phyloP scores from a whole-genome alignment of 306 rosid species.

The Hippophae gyantsensis region DNA sequence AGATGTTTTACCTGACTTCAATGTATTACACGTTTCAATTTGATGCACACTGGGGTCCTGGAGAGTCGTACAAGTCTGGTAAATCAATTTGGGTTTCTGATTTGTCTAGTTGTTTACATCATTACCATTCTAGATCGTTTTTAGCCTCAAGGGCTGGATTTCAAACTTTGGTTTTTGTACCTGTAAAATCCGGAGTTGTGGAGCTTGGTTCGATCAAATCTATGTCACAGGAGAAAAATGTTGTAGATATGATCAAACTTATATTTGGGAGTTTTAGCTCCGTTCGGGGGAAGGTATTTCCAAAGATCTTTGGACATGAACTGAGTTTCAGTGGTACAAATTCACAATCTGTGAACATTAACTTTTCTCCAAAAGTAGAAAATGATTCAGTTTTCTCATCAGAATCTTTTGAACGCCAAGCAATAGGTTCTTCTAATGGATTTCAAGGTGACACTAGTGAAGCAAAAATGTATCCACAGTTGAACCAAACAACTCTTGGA shows the following conservation, averaged over 20 bases:
- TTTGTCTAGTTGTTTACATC: slow-evolving; percentile 35
- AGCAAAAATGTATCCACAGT: slow-evolving; percentile 52
- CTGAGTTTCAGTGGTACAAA: slow-evolving; percentile 63
- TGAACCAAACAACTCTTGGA: slow-evolving; percentile 43
- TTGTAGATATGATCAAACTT: slow-evolving; percentile 40
- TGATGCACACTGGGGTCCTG: slow-evolving; percentile 46
- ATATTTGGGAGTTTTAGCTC: slow-evolving; percentile 40
- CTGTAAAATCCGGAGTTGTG: slow-evolving; percentile 62
- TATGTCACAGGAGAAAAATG: slow-evolving; percentile 49
- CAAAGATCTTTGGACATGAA: slow-evolving; percentile 77
- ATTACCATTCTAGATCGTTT: slow-evolving; percentile 49
- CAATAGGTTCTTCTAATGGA: slow-evolving; percentile 50
- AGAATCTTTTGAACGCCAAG: slow-evolving; percentile 57
- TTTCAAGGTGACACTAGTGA: slow-evolving; percentile 41
- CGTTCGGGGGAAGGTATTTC: slow-evolving; percentile 48
- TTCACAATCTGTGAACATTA: slow-evolving; percentile 54
- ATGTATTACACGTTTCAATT: slow-evolving; percentile 52
- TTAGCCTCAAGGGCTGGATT: slow-evolving; percentile 58
- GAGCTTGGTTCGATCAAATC: slow-evolving; percentile 61
- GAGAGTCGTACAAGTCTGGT: slow-evolving; percentile 49
- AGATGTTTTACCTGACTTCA: slow-evolving; percentile 65
- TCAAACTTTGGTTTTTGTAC: slow-evolving; percentile 60
- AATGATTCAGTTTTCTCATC: slow-evolving; percentile 56
- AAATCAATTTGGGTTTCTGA: slow-evolving; percentile 63
- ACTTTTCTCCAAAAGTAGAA: slow-evolving; percentile 75